Evolutionary conservation across 768 basidiomycete species (phyloP), one percentile per base, ranked within the genome.

Genomic region (Austroboletus festivus): DNA sequence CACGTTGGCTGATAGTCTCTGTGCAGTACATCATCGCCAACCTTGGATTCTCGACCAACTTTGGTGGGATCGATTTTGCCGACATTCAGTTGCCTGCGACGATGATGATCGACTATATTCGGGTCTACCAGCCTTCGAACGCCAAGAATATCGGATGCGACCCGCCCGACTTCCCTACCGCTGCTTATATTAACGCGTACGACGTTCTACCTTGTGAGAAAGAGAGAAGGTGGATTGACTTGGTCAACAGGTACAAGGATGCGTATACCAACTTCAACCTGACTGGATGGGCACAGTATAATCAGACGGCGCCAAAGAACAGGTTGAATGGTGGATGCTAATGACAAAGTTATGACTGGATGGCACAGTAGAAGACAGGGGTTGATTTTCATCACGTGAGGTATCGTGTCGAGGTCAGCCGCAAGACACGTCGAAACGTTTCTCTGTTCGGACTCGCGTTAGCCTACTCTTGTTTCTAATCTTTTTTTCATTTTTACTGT

Each of bases 91-190:
- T 85, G 58, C 81, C 81, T 5, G 64, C 77, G 9, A 73, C 71
- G 22, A 84, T 93, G 86, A 71, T 71, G 46, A 70, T 93, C 42
- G 93, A 95, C 60, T 94, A 82, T 50, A 81, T 94, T 48, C 80
- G 93, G 2, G 86, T 95, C 12, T 87, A 85, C 57, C 85, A 86
- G 56, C 69, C 71, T 21, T 64, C 71, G 44, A 64, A 69, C 48
- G 56, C 63, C 10, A 67, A 72, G 54, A 82, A 82, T 52, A 68
- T 81, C 33, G 81, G 84, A 13, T 85, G 83, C 54, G 86, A 92
- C 58, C 89, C 92, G 5, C 57, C 67, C 10, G 75, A 79, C 13
- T 83, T 77, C 64, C 92, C 93, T 0, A 96, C 93, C 0, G 63
- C 72, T 11, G 67, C 75, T 0, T 95, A 95, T 63, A 95, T 94